A percentile compares a stretch with the other conserved stretches of the same genome.
These are phyloP conservation scores for Xylariales sp. DNA, from an alignment of 2,329 filamentous ascomycete species.

Conservation along the genomic window DNA sequence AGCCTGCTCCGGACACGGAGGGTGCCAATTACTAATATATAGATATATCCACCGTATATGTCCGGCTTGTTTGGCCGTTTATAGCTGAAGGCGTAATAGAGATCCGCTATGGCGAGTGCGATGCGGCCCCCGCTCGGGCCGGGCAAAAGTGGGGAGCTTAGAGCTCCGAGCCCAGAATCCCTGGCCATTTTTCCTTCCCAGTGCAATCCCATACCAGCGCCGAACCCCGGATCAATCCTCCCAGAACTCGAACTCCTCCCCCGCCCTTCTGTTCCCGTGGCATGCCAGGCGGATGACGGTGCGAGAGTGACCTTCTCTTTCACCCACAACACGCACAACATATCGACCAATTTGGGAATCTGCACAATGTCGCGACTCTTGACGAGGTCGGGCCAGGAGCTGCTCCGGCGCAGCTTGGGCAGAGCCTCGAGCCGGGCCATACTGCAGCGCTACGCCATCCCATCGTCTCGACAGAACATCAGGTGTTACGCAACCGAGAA, in stretches of 20 bases:
- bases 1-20: too few species aligned
- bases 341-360: too few species aligned
- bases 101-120: constrained; percentile 7
- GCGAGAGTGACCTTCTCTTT: too few species aligned
- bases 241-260: neutral
- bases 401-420: constrained; percentile 3
- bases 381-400: neutral
- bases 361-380: constrained; percentile 6
- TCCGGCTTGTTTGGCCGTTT: too few species aligned
- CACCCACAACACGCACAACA: too few species aligned
- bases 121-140: constrained; percentile 1
- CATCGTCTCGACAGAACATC: constrained; percentile 3
- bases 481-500: constrained; percentile 23
- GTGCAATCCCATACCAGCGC: neutral
- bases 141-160: constrained; percentile 2
- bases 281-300: neutral
- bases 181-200: neutral
- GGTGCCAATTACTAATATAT: too few species aligned
- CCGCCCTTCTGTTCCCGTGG: neutral
- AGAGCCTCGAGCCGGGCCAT: neutral
- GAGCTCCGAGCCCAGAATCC: constrained; percentile 1
- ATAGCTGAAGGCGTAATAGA: constrained; percentile 2
- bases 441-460: constrained; percentile 6
- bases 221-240: neutral
- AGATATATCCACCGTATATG: too few species aligned